Base-by-base conservation (phyloP, 2,329 filamentous ascomycete genomes). In the Exophiala mesophila region DNA sequence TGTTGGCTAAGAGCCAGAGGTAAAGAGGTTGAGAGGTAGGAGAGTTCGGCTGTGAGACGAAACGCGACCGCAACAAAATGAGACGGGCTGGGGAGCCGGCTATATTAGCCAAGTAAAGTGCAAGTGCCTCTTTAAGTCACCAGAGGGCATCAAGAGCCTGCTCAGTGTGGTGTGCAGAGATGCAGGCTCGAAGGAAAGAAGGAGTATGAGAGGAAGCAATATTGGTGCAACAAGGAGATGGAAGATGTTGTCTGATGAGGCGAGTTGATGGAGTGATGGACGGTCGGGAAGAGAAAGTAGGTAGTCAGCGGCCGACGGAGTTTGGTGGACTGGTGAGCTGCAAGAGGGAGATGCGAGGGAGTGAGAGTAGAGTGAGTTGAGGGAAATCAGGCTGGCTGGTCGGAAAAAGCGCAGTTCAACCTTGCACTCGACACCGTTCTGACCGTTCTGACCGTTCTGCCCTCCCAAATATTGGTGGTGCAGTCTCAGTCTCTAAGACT, bases 61-160 rank as follows among this genome's bases (percentile, higher is more conserved):
- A 51, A 51, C 48, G 45, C 48, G 48, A 40, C 48, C 45, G 48
- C 38, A 41, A 51, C 48, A 44, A 48, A 48, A 48, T 47, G 36
- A 35, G 36, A 36, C 31, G 39, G 32, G 41, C 20, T 44, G 44
- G 48, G 30, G 30, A 42, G 41, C 35, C 38, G 39, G 46, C 30
- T 45, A 42, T 37, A 34, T 17, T 34, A n/a, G n/a, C n/a, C n/a
- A n/a, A n/a, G 34, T 47, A 35, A 24, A 45, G 42, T 40, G 44
- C 47, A 39, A 33, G 33, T 29, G 43, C n/a, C n/a, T n/a, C n/a
- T 30, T 13, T 28, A 28, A 39, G 39, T 23, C 29, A 20, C 30
- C 32, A 36, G 40, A 40, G 33, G 33, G 24, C 17, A 35, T 24
- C 34, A 41, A 31, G 36, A 24, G 24, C 12, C 16, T 17, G 28